Evolutionary conservation across 768 basidiomycete genomes (phyloP).

Genomic region (Serpula lacrymans): DNA sequence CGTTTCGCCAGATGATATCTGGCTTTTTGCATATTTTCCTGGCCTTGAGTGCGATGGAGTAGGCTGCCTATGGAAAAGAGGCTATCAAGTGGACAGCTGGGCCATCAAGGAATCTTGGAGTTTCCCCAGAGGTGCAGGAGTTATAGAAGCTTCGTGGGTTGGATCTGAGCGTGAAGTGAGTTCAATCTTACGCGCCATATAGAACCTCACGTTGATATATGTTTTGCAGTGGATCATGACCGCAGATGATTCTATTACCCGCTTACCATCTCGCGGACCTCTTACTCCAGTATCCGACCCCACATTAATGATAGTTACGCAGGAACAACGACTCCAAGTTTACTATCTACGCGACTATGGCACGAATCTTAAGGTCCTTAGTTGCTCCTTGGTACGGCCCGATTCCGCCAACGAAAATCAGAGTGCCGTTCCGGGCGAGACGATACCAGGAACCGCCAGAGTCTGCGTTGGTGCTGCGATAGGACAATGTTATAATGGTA

Average conservation of each 20-base stretch:
- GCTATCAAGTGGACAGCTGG: constrained; percentile 61
- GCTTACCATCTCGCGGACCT: constrained; percentile 61
- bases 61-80: constrained; percentile 65
- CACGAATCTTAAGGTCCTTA: constrained; percentile 42
- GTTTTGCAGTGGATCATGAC: constrained; percentile 52
- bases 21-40: constrained; percentile 77
- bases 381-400: constrained; percentile 45
- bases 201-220: constrained; percentile 1
- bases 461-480: constrained; percentile 59
- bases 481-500: constrained; percentile 59
- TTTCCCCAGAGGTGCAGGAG: constrained; percentile 48
- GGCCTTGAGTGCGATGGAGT: constrained; percentile 52
- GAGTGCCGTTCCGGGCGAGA: constrained; percentile 26
- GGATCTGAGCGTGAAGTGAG: constrained; percentile 57
- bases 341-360: constrained; percentile 50
- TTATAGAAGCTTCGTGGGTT: constrained; percentile 64
- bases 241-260: constrained; percentile 42
- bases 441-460: constrained; percentile 30
- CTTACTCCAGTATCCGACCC: constrained; percentile 47
- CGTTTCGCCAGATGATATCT: constrained; percentile 53
- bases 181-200: constrained; percentile 5
- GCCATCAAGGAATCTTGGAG: constrained; percentile 53
- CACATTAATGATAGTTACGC: constrained; percentile 62
- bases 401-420: constrained; percentile 33
- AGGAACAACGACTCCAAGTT: constrained; percentile 54